Base-by-base conservation (phyloP, 352 stramenopile genomes). In the Globisporangium canariense region DNA sequence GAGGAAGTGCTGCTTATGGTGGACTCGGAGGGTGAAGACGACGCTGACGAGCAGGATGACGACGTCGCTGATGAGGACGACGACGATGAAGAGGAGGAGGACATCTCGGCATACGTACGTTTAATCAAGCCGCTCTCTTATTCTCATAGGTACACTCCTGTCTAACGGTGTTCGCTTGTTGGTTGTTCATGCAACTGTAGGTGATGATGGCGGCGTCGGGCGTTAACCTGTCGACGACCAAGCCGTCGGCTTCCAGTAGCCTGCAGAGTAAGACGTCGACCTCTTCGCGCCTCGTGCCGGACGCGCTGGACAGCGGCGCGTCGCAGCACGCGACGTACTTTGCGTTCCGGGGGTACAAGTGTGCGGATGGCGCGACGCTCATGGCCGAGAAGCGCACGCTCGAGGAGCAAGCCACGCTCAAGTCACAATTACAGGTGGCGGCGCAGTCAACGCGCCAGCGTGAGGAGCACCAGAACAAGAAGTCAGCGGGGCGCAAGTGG, bases 401-500 rank as follows among this genome's bases (percentile, higher is more conserved):
- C 4, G 83, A 93, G 46, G 83, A 91, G 60, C 60, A 75, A 43
- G 70, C 74, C 18, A 66, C 81, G 22, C 38, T 96, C 2, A 62
- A 55, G 7, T 68, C 67, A 5, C 64, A 85, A 53, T 64, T 82
- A 3, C 71, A 77, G 52, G 69, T 66, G 9, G 58, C 79, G 6
- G 77, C 74, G 2, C 74, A 82, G 36, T 75, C 80, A 51, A 75
- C 77, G 32, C 67, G 70, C 22, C 82, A 94, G 63, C 82, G 80
- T 14, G 66, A 59, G 2, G 81, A 91, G 60, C 67, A 75, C 32
- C 67, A 72, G 57, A 76, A 77, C 49, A 83, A 74, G n/a, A 78
- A 76, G 47, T 84, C 69, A 13, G 86, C 83, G 1, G 81, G 88
- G 4, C 74, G 78, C 36, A 89, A 94, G 50, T 98, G 93, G 93